phyloP scores from a whole-genome alignment of 1,139 yeast species.

The Blastobotrys malaysiensis region DNA sequence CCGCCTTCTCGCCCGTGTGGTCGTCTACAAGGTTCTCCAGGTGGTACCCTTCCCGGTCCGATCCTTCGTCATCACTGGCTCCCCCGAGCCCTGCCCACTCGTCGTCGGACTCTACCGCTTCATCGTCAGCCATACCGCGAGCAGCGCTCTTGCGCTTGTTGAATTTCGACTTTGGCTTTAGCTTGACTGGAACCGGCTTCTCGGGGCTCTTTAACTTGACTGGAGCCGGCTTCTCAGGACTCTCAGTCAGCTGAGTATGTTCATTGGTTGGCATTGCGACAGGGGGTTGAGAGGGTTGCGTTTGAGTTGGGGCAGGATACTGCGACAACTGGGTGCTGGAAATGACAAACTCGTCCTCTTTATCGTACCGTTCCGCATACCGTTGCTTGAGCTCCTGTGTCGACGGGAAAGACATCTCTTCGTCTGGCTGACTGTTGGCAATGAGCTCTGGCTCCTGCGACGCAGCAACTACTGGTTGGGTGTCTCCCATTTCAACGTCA shows the following conservation, averaged over 20 bases:
- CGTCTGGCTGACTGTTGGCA: background rate
- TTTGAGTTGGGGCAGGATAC: slow-evolving; percentile 16
- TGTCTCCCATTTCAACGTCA: background rate
- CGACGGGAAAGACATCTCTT: background rate
- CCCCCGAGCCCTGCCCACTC: slow-evolving; percentile 95
- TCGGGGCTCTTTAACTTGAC: slow-evolving; percentile 1
- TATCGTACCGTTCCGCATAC: background rate
- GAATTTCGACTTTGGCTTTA: slow-evolving; percentile 7
- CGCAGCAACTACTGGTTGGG: background rate
- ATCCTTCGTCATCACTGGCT: slow-evolving; percentile 53
- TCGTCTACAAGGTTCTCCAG: slow-evolving; percentile 83
- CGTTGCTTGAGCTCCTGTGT: background rate
- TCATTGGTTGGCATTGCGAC: slow-evolving; percentile 35
- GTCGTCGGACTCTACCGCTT: slow-evolving; percentile 95
- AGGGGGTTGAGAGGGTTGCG: slow-evolving; percentile 30
- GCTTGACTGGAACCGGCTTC: slow-evolving; percentile 9
- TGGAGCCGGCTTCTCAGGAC: background rate
- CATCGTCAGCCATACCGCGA: slow-evolving; percentile 61
- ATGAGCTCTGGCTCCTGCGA: background rate
- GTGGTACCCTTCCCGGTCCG: slow-evolving; percentile 60
- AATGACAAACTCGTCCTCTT: background rate
- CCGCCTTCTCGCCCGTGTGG: slow-evolving; percentile 51
- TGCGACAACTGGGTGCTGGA: slow-evolving; percentile 16
- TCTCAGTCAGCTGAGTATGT: slow-evolving; percentile 33
- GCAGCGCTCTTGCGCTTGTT: slow-evolving; percentile 51